Base-by-base conservation (phyloP, 148 eudicot genomes). In the Rhododendron ovatum region DNA sequence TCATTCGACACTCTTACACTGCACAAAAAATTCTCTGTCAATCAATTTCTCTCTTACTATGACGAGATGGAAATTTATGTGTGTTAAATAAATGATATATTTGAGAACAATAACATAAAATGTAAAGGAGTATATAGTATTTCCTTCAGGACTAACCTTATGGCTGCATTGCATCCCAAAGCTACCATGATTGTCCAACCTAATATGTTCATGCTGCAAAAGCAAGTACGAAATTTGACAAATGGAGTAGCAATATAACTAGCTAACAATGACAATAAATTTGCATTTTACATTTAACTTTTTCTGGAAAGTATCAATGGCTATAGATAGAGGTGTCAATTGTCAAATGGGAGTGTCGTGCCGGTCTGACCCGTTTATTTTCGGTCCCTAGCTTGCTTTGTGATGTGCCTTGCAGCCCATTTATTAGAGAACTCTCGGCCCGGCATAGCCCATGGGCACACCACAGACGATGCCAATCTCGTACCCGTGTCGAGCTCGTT, bases 1-100 rank as follows among this genome's bases (percentile, higher is more conserved):
- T 92, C 94, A 84, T 92, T 91, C 53, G 93, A 88, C 80, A 92
- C 93, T 84, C 94, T 85, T 76, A 92, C 91, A 63, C 94, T 92
- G 90, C 85, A 84, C 26, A 10, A 33, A 30, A 81, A 1, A 13
- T 4, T n/a, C 0, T 4, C 6, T 7, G 24, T 9, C 33, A 43
- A 71, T 33, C 39, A 71, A 30, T 71, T 71, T n/a, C 73, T n/a
- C 73, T 65, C 73, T 10, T 28, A 17, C 65, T 14, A 9, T 47
- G 9, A 1, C 18, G 5, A 59, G 37, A 4, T 26, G 41, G 63
- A 80, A 80, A 13, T 61, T 82, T 45, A 28, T 39, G 41, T 74
- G 6, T 7, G 18, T 2, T 22, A 8, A 74, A 35, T 17, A 17
- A 33, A 74, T 9, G 10, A 17, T 37, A 18, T 18, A 9, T 18